Evolutionary conservation across 768 basidiomycete species (phyloP).

Genomic region (Kwoniella botswanensis): DNA sequence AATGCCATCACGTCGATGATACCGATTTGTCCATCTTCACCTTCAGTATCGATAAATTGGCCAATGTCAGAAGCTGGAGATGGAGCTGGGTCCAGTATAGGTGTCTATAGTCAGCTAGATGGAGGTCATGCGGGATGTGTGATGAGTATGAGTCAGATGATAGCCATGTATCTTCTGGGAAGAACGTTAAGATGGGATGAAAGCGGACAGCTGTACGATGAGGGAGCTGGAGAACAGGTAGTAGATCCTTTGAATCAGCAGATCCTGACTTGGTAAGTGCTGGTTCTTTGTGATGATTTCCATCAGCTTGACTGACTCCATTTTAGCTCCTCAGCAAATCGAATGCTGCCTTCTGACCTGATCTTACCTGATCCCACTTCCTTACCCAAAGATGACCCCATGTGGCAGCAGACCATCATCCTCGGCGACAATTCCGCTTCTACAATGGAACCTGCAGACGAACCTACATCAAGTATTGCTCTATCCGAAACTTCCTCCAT

Average conservation of each 20-base stretch:
- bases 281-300: neutral
- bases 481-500: neutral
- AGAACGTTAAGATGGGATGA: constrained; percentile 40
- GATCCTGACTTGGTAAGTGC: constrained; percentile 37
- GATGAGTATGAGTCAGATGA: constrained; percentile 39
- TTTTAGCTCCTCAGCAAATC: constrained; percentile 10
- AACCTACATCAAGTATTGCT: too few relatives aligned
- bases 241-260: constrained; percentile 27
- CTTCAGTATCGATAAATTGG: constrained; percentile 28
- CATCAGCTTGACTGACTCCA: constrained; percentile 11
- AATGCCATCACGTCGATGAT: constrained; percentile 26
- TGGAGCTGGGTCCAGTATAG: constrained; percentile 38
- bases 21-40: constrained; percentile 36
- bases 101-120: constrained; percentile 32
- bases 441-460: neutral
- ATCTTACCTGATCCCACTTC: constrained; percentile 29
- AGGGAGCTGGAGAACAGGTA: constrained; percentile 28
- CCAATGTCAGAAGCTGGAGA: constrained; percentile 33
- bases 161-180: constrained; percentile 43
- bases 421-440: neutral
- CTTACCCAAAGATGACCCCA: neutral
- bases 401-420: constrained; percentile 13
- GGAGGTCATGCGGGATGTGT: constrained; percentile 35
- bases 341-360: constrained; percentile 31
- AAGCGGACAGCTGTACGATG: constrained; percentile 34